phyloP scores from a whole-genome alignment of 768 basidiomycete species.

The Sarcodon aspratus region DNA sequence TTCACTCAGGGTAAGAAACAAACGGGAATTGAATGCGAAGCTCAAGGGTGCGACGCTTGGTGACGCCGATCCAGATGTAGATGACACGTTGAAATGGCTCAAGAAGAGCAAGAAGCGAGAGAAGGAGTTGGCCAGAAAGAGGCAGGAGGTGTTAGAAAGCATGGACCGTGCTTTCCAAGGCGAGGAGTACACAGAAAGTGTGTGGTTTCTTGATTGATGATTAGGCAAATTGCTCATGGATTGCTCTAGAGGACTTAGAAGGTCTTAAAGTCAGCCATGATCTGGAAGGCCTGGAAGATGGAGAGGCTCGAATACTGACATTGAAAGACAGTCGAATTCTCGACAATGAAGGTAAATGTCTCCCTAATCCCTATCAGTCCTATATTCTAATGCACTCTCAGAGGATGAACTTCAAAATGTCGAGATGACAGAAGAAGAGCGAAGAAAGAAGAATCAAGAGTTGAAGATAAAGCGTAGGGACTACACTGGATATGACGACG shows the following conservation, averaged over 20 bases:
- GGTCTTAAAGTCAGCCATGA: slow-evolving; percentile 96
- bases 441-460: slow-evolving; percentile 66
- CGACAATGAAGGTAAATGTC: slow-evolving; percentile 74
- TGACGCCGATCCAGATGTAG: slow-evolving; percentile 67
- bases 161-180: slow-evolving; percentile 68
- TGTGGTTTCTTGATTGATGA: slow-evolving; percentile 15
- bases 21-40: slow-evolving; percentile 83
- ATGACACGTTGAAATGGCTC: slow-evolving; percentile 82
- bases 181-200: slow-evolving; percentile 82
- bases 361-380: not conserved
- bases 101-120: slow-evolving; percentile 86
- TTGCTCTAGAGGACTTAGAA: slow-evolving; percentile 63
- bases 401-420: slow-evolving; percentile 98
- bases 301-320: slow-evolving; percentile 91
- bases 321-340: slow-evolving; percentile 93
- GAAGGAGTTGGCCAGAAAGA: slow-evolving; percentile 76
- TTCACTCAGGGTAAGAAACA: slow-evolving; percentile 74
- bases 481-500: slow-evolving; percentile 95
- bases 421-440: slow-evolving; percentile 86
- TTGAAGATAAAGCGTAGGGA: slow-evolving; percentile 81
- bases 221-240: slow-evolving; percentile 1
- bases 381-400: slow-evolving; percentile 16
- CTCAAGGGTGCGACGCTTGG: slow-evolving; percentile 91
- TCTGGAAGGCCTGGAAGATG: slow-evolving; percentile 85
- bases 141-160: slow-evolving; percentile 73